Base-by-base conservation (phyloP, 768 basidiomycete genomes). In the Amanita polypyramis region DNA sequence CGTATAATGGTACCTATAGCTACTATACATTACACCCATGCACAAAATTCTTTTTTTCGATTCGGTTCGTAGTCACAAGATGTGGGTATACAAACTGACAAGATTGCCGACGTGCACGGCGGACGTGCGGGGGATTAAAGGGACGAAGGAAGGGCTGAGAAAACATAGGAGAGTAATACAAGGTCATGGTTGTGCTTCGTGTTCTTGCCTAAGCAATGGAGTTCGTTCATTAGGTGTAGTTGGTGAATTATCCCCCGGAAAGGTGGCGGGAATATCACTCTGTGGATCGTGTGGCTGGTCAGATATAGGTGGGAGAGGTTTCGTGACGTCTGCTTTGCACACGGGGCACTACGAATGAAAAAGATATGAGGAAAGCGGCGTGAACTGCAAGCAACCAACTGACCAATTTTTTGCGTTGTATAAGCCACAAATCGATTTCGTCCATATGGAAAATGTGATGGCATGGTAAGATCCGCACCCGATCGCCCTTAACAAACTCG, bases 371-470 rank as follows among this genome's bases (percentile, higher is more conserved):
- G 34, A n/a, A 1, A 27, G 27, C 29, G 15, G 44, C 35, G 51
- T 23, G 45, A 47, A 0, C 3, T 12, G 19, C 9, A 21, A 5
- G 0, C 5, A 30, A 21, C 33, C 50, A 11, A 72, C 85, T 59
- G 58, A 94, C 93, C 63, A 95, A 65, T 70, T 96, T 96, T 72
- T 93, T 90, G 63, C 89, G 79, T 52, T 85, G 80, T 48, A 94
- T 83, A 51, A 98, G 66, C 95, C 95, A 98, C 54, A 84, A 76
- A 61, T 93, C 91, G 33, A 96, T 79, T 62, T 97, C 95, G 30
- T 82, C 75, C 38, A 89, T 75, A 65, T 98, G 95, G 67, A 96
- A 98, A 46, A 98, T 81, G 61, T 98, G 95, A 40, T 87, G 85
- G 58, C 95, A 98, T 1, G 95, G 95, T 34, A 97, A 61, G 44